These are phyloP conservation scores for Blastobotrys capitulatus DNA, from an alignment of 1,139 yeast species.

Conservation along the genomic window DNA sequence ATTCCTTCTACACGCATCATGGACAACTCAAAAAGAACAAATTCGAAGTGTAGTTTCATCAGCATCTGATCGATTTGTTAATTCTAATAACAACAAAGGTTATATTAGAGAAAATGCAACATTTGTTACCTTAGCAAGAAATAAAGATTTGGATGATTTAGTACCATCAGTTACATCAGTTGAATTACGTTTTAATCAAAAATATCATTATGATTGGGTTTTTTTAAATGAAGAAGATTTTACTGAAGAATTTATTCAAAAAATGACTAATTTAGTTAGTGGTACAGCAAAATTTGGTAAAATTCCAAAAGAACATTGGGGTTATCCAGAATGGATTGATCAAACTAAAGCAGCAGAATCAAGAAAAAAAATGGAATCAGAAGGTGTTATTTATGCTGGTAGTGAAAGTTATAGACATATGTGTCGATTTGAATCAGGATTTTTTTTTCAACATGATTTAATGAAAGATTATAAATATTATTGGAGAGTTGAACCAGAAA, in stretches of 20 bases:
- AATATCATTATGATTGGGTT: constrained; percentile 74
- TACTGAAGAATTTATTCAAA: constrained; percentile 49
- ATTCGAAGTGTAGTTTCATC: constrained; percentile 1
- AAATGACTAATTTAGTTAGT: constrained; percentile 45
- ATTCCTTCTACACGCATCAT: constrained; percentile 7
- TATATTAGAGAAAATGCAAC: constrained; percentile 48
- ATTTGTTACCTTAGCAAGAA: constrained; percentile 65
- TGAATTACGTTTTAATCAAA: constrained; percentile 66
- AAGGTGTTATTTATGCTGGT: constrained; percentile 56
- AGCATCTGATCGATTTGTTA: background rate
- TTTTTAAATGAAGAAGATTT: constrained; percentile 65
- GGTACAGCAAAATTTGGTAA: constrained; percentile 60
- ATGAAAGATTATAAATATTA: constrained; percentile 56
- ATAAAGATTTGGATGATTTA: constrained; percentile 55
- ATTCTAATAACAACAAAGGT: background rate
- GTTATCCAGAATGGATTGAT: constrained; percentile 68
- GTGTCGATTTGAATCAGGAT: constrained; percentile 71
- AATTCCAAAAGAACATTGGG: constrained; percentile 65
- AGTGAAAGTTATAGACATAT: constrained; percentile 63
- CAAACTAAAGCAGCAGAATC: constrained; percentile 46
- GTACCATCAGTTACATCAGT: constrained; percentile 51
- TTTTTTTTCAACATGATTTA: constrained; percentile 52
- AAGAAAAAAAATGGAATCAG: constrained; percentile 44
- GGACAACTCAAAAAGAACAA: constrained; percentile 11
- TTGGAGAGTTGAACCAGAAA: constrained; percentile 72